Evolutionary conservation across 148 eudicot species (phyloP).

Genomic region (Rhododendron griersonianum): DNA sequence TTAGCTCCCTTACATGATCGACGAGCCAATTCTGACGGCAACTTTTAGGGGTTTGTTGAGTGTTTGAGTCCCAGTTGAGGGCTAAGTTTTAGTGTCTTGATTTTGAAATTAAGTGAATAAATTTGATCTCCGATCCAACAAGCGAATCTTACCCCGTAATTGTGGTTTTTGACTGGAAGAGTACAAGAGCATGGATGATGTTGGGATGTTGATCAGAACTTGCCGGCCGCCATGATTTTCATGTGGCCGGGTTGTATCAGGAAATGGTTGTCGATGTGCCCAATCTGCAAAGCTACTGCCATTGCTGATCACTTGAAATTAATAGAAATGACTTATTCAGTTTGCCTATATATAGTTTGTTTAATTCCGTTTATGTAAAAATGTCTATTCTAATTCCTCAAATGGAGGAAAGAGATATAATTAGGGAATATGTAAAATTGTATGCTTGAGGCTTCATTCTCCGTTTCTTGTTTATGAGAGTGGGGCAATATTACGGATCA

Average conservation of each 20-base stretch:
- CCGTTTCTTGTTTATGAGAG: too few species aligned
- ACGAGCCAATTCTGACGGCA: neutral
- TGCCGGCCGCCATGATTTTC: slow-evolving; percentile 83
- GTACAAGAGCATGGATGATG: slow-evolving; percentile 67
- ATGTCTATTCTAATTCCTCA: slow-evolving; percentile 29
- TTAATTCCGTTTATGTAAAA: slow-evolving; percentile 41
- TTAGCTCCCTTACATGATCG: neutral
- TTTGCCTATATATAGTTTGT: slow-evolving; percentile 8
- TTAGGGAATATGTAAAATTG: neutral
- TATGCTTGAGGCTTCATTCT: neutral
- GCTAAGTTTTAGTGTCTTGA: neutral
- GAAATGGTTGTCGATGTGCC: slow-evolving; percentile 81
- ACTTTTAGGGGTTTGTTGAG: too few species aligned
- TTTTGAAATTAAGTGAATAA: neutral
- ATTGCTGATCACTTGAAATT: slow-evolving; percentile 37
- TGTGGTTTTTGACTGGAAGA: slow-evolving; percentile 50
- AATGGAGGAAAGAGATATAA: slow-evolving; percentile 13
- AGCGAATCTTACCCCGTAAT: neutral
- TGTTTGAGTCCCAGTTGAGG: neutral
- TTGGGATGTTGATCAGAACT: slow-evolving; percentile 49
- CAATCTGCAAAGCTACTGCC: slow-evolving; percentile 77
- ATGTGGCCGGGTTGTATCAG: slow-evolving; percentile 69
- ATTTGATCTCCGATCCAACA: neutral
- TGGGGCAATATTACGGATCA: too few species aligned
- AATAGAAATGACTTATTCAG: slow-evolving; percentile 15